Base-by-base conservation (phyloP, 2,329 filamentous ascomycete genomes). In the Trichoderma semiorbis region DNA sequence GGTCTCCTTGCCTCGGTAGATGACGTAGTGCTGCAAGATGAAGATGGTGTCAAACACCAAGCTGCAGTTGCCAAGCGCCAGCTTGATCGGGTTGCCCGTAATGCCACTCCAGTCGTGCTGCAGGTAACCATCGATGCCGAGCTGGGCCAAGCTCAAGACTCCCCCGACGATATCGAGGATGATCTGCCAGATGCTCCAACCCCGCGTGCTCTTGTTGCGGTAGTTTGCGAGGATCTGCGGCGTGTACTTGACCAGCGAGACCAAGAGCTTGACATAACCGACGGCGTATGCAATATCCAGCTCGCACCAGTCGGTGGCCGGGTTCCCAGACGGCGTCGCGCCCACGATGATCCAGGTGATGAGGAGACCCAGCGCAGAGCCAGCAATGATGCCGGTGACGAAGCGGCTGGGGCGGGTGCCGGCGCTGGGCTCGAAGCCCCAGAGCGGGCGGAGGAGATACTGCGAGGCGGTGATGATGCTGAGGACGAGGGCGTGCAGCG, bases 211-310 rank as follows among this genome's bases (percentile, higher is more conserved):
- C 79, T 91, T 88, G 77, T 95, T 94, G 77, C 90, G 90, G 80
- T 92, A 94, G 84, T 98, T 98, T 76, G 92, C 86, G 77, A 92
- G 86, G 47, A 93, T 89, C 84, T 97, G 94, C 6, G 96, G 96
- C 61, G 93, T 90, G 82, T 98, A 98, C 83, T 99, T 99, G 82
- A 97, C 88, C 30, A 98, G 84, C 0, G 95, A 97, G 75, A 97
- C 89, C 69, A 95, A 81, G 39, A 99, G 86, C 83, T 99, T 99
- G 79, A 97, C 91, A 79, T 97, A 97, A 55, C 93, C 93, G 36
- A 97, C 84, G 14, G 92, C 88, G 78, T 90, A 90, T 63, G 89
- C 85, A 67, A 89, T 85, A 77, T 92, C 90, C 55, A 92, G 86
- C 81, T 86, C 89, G 69, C 87, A 87, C 89, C 89, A 91, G 66